These are phyloP conservation scores for Cucurbitaria berberidis DNA, from an alignment of 2,329 filamentous ascomycete species.

Conservation along the genomic window DNA sequence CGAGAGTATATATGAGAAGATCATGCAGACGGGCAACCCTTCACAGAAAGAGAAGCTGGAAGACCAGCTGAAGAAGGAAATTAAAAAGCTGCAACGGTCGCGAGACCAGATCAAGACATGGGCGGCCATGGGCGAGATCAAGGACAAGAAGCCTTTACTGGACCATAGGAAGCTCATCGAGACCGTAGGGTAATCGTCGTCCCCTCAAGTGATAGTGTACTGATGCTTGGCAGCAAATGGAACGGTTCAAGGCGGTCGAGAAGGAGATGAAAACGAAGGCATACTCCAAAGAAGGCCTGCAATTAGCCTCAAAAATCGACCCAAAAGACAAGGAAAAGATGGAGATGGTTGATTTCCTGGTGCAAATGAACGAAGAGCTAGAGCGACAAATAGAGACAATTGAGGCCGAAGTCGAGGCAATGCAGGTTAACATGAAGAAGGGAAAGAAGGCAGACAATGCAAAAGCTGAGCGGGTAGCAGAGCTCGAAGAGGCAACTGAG, in stretches of 20 bases:
- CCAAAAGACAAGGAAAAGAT: constrained; percentile 97
- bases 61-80: constrained; percentile 94
- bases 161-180: constrained; percentile 97
- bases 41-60: constrained; percentile 98
- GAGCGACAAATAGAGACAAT: constrained; percentile 91
- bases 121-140: constrained; percentile 98
- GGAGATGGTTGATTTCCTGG: constrained; percentile 85
- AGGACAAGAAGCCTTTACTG: constrained; percentile 94
- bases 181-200: constrained; percentile 68
- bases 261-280: constrained; percentile 99
- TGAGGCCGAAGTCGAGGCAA: constrained; percentile 85
- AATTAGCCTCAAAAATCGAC: constrained; percentile 88
- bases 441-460: constrained; percentile 80
- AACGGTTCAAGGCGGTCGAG: constrained; percentile 99
- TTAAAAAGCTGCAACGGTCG: constrained; percentile 98
- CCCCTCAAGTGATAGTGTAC: constrained; percentile 22
- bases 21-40: constrained; percentile 86
- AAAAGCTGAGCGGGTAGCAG: constrained; percentile 86
- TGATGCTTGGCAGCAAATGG: constrained; percentile 80
- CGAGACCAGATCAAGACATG: constrained; percentile 99
- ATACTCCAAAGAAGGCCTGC: constrained; percentile 96
- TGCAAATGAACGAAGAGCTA: constrained; percentile 86
- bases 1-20: constrained; percentile 96
- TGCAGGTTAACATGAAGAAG: constrained; percentile 92
- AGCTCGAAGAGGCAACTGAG: constrained; percentile 84